Evolutionary conservation across 2,329 filamentous ascomycete genomes (phyloP).

Genomic region (Chaetoscypha palmicola): DNA sequence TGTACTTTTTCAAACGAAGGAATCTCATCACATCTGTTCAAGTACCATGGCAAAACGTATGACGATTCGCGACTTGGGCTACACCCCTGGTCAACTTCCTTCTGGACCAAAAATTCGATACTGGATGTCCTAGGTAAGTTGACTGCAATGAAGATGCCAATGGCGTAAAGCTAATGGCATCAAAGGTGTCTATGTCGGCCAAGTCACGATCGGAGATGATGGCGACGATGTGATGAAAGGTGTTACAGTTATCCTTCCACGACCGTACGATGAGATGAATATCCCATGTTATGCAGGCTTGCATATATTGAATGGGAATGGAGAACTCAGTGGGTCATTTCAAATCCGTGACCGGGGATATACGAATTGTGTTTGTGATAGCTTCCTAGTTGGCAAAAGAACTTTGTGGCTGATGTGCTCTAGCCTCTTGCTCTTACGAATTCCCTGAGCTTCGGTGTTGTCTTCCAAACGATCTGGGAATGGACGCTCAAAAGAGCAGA

Average conservation of each 20-base stretch:
- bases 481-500: conserved; percentile 19
- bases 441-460: conserved; percentile 33
- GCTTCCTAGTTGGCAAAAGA: no score
- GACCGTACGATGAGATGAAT: conserved; percentile 23
- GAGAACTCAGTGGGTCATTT: conserved; percentile 26
- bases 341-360: conserved; percentile 29
- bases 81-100: conserved; percentile 23
- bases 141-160: no score
- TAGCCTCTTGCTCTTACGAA: conserved; percentile 33
- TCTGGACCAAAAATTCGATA: conserved; percentile 27
- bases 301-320: conserved; percentile 28
- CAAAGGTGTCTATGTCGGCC: conserved; percentile 26
- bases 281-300: conserved; percentile 28
- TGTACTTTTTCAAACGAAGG: no score
- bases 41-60: no score
- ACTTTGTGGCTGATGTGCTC: neutral
- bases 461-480: conserved; percentile 28
- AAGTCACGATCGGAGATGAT: conserved; percentile 26
- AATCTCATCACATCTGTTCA: no score
- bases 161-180: neutral
- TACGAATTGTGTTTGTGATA: conserved; percentile 22
- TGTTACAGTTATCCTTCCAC: conserved; percentile 28
- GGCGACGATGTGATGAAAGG: conserved; percentile 23
- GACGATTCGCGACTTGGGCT: conserved; percentile 26
- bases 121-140: conserved; percentile 26